Percentiles rank a stretch among this genome's conserved stretches.
phyloP scores from a whole-genome alignment of 2,329 filamentous ascomycete species.

The Ophiosphaerella herpotricha region DNA sequence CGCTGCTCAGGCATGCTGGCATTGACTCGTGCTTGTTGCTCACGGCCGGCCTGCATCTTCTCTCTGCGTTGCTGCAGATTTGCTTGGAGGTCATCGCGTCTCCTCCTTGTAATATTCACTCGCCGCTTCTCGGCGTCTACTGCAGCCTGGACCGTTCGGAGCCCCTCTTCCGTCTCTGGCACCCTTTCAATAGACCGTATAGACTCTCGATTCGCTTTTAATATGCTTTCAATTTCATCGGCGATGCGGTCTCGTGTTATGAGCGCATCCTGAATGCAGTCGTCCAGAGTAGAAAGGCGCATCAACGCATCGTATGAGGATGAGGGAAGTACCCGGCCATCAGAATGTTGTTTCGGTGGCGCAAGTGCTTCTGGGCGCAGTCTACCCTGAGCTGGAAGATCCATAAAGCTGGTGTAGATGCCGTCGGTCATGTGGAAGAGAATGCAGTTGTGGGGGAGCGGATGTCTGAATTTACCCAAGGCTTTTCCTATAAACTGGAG shows the following conservation, averaged over 20 bases:
- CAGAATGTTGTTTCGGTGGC: constrained; percentile 48
- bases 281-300: constrained; percentile 84
- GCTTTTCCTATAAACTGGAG: constrained; percentile 78
- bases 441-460: constrained; percentile 79
- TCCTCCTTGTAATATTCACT: constrained; percentile 64
- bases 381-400: constrained; percentile 60
- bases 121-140: constrained; percentile 68
- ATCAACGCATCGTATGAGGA: constrained; percentile 88
- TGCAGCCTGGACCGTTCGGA: constrained; percentile 54
- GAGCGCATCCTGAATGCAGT: constrained; percentile 87
- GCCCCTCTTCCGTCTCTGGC: constrained; percentile 50
- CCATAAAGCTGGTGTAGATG: constrained; percentile 75
- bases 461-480: constrained; percentile 64
- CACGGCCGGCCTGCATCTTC: constrained; percentile 68
- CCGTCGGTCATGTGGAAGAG: constrained; percentile 86
- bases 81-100: constrained; percentile 68
- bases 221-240: constrained; percentile 70
- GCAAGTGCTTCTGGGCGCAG: constrained; percentile 35
- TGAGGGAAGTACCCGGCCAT: constrained; percentile 60
- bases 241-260: constrained; percentile 75
- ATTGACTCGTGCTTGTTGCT: constrained; percentile 62
- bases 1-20: constrained; percentile 63
- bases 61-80: constrained; percentile 69
- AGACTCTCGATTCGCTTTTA: constrained; percentile 46
- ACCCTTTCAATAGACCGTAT: constrained; percentile 44